Base-by-base conservation (phyloP, 768 basidiomycete species). In the Hericium erinaceus region DNA sequence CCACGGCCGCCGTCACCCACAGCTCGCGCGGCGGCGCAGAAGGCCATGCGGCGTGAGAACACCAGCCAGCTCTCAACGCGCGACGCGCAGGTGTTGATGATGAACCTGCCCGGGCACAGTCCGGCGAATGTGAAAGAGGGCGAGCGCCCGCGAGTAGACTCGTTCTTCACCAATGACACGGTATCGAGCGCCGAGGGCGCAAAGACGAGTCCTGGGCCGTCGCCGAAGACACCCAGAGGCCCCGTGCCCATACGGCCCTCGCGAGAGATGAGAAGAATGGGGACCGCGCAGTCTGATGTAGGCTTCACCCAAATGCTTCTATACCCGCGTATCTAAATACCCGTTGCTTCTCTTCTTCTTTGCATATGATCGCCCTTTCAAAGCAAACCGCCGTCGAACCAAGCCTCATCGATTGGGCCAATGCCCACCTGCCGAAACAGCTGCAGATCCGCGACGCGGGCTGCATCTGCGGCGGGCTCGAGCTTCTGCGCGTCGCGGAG, bases 1-100 rank as follows among this genome's bases (percentile, higher is more conserved):
- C 95, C 95, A 8, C 81, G 95, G 12, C 97, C 97, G 0, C 95
- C 97, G 1, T 95, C 94, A 0, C 97, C 97, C 0, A 78, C 82
- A 0, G 86, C 89, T 13, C 84, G 92, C 15, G 92, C 83, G 18
- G 92, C 93, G 1, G 92, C 88, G 0, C 95, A 98, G 69, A 84
- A 85, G 46, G 91, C 93, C 0, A 75, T 90, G 52, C 82, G 92
- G 18, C 78, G 92, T 52, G 91, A 93, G 68, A 88, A 97, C 65
- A 84, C 88, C 2, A 85, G 87, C 67, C 84, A 89, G 64, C 77
- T 97, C 15, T 89, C 86, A 16, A 83, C 79, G 54, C 81, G 89
- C 8, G 91, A 92, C 66, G 89, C 89, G 8, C 80, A 85, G 10
- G 77, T 93, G 7, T 72, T 89, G 39, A 65, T 76, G 52, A 87